Evolutionary conservation across 371 early-diverging fungal genomes (phyloP).

Genomic region (Apophysomyces ossiformis): DNA sequence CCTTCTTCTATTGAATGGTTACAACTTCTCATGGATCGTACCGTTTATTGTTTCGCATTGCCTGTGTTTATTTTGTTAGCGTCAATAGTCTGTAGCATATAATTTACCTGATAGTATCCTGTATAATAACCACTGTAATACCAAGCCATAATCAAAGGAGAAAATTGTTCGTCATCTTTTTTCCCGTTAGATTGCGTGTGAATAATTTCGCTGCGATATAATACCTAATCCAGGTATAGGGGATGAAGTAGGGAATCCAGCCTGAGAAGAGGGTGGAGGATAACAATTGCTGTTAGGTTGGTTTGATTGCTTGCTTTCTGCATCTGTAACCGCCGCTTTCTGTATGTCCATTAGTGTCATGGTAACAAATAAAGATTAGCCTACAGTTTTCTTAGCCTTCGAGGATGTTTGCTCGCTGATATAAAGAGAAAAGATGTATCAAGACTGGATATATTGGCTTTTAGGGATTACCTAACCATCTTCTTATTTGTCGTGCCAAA

Average conservation of each 20-base stretch:
- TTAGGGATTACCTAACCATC: neutral
- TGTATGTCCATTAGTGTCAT: no score
- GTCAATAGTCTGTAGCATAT: neutral
- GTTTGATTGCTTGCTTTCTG: neutral
- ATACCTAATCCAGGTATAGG: neutral
- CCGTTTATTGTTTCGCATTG: no score
- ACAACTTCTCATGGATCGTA: no score
- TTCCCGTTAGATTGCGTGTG: neutral
- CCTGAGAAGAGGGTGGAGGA: neutral
- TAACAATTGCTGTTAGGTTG: neutral
- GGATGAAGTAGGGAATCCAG: neutral
- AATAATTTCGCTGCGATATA: neutral
- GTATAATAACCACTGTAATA: slow-evolving; percentile 79
- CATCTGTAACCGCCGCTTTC: no score
- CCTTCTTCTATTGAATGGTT: neutral
- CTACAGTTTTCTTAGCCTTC: neutral
- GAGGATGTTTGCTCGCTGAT: no score
- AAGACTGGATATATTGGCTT: neutral
- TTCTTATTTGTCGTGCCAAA: slow-evolving; percentile 3
- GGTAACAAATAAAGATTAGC: no score
- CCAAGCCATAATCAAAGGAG: slow-evolving; percentile 70
- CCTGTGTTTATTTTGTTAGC: no score
- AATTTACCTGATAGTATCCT: slow-evolving; percentile 63
- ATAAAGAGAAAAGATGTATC: neutral
- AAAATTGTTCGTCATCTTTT: neutral